These are phyloP conservation scores for Spencermartinsiella ligniputridi DNA, from an alignment of 1,139 yeast genomes.

Conservation along the genomic window DNA sequence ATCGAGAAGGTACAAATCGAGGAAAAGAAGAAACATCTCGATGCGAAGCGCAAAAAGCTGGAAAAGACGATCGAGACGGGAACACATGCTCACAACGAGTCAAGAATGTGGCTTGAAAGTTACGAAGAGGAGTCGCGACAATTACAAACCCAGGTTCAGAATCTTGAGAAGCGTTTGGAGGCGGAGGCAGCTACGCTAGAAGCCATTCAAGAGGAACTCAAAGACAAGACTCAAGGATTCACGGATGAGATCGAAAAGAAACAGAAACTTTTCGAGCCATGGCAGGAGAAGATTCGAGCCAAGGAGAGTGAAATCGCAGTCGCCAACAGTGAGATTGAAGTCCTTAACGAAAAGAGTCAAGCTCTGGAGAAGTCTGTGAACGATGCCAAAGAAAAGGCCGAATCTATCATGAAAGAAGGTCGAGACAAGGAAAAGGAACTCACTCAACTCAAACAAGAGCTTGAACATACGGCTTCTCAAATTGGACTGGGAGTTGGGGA, in stretches of 20 bases:
- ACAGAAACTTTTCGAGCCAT: conserved; percentile 74
- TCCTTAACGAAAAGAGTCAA: conserved; percentile 48
- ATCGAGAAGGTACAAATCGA: conserved; percentile 61
- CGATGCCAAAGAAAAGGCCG: conserved; percentile 46
- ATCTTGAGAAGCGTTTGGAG: conserved; percentile 45
- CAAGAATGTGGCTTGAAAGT: conserved; percentile 45
- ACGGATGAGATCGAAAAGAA: conserved; percentile 58
- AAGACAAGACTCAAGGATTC: conserved; percentile 66
- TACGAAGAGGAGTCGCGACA: conserved; percentile 41
- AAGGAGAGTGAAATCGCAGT: conserved; percentile 65
- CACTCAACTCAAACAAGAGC: conserved; percentile 40
- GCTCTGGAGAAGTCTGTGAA: conserved; percentile 45
- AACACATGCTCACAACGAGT: conserved; percentile 37
- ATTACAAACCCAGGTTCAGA: conserved; percentile 37
- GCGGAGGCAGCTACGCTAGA: conserved; percentile 55
- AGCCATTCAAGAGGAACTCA: conserved; percentile 59
- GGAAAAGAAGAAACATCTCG: conserved; percentile 64
- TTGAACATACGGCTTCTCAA: conserved; percentile 49
- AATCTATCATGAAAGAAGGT: conserved; percentile 49
- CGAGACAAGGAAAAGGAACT: conserved; percentile 47
- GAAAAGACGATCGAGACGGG: conserved; percentile 45
- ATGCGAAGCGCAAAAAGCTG: conserved; percentile 56
- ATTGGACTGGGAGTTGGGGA: conserved; percentile 57
- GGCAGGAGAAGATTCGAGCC: conserved; percentile 65
- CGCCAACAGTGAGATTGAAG: conserved; percentile 59